Conservation (phyloP, 768 basidiomycete species). For the Trametes villosa region DNA sequence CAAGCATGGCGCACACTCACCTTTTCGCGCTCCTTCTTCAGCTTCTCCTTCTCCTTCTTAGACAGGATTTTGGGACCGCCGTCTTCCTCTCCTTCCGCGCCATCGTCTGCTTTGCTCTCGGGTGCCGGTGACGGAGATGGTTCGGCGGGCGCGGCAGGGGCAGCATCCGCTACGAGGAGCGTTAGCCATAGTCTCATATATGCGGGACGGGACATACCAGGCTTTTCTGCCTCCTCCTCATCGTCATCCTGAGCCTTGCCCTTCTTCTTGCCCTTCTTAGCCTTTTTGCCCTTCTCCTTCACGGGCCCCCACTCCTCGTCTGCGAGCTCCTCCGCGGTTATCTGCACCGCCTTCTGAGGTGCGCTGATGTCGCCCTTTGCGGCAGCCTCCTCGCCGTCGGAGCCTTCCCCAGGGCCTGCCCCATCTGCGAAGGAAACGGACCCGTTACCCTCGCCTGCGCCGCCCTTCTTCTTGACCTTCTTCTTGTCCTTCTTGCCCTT, state of each 20-base stretch:
- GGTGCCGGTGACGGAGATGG: constrained; percentile 37
- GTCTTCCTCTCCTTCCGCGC: constrained; percentile 50
- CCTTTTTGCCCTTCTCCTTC: constrained; percentile 37
- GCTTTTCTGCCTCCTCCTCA: constrained; percentile 13
- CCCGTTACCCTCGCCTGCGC: background rate
- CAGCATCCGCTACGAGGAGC: background rate
- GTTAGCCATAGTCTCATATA: background rate
- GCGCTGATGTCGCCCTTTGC: constrained; percentile 38
- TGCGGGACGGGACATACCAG: background rate
- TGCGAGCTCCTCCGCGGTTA: constrained; percentile 50
- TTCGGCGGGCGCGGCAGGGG: constrained; percentile 35
- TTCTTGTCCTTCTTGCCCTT: constrained; percentile 24
- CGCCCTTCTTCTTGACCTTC: constrained; percentile 33
- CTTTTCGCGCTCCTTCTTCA: constrained; percentile 98
- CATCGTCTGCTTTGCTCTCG: constrained; percentile 28
- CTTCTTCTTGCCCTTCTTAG: constrained; percentile 48
- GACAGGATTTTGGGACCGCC: constrained; percentile 71
- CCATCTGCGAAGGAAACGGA: constrained; percentile 26
- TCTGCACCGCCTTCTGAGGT: constrained; percentile 35
- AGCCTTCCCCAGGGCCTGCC: constrained; percentile 34
- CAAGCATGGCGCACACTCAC: constrained; percentile 40
- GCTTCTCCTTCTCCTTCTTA: constrained; percentile 96
- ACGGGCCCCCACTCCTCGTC: constrained; percentile 48
- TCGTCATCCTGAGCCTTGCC: constrained; percentile 38
- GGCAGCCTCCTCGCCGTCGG: constrained; percentile 37